Conservation (phyloP, 495 filamentous ascomycete genomes). For the Aspergillus homomorphus region DNA sequence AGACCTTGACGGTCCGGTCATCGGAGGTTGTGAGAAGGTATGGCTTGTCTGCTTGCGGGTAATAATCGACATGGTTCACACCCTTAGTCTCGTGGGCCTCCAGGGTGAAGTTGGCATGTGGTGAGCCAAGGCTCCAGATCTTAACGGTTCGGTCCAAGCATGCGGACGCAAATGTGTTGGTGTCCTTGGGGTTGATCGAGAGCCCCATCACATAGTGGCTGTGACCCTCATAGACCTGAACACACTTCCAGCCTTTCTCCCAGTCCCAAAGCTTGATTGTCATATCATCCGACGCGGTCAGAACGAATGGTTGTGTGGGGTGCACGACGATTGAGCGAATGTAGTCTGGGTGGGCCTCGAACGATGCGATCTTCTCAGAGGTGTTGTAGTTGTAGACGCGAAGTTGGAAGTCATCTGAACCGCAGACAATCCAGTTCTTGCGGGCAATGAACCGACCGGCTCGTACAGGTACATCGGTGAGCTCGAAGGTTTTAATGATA, state of each 20-base stretch:
- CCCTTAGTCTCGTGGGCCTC: slow-evolving; percentile 98
- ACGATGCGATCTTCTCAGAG: slow-evolving; percentile 96
- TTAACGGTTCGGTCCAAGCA: slow-evolving; percentile 97
- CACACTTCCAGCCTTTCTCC: slow-evolving; percentile 97
- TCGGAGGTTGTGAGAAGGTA: slow-evolving; percentile 96
- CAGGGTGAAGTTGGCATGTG: slow-evolving; percentile 87
- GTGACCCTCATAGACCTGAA: slow-evolving; percentile 98
- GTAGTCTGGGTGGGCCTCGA: slow-evolving; percentile 98
- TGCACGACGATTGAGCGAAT: slow-evolving; percentile 98
- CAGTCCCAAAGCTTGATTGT: slow-evolving; percentile 99
- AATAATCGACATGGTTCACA: slow-evolving; percentile 97
- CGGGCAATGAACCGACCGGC: slow-evolving; percentile 95
- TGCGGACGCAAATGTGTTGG: slow-evolving; percentile 95
- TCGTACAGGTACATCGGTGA: slow-evolving; percentile 96
- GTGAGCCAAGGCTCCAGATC: slow-evolving; percentile 94
- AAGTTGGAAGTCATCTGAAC: slow-evolving; percentile 96
- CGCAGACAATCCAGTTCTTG: slow-evolving; percentile 99
- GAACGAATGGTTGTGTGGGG: slow-evolving; percentile 89
- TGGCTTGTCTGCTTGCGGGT: slow-evolving; percentile 93
- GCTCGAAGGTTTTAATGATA: slow-evolving; percentile 98
- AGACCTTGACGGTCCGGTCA: slow-evolving; percentile 90
- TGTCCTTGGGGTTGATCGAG: slow-evolving; percentile 98
- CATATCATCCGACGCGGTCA: slow-evolving; percentile 99
- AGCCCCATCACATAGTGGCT: slow-evolving; percentile 99
- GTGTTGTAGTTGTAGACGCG: slow-evolving; percentile 99